A percentile compares a stretch with the other conserved stretches of the same genome.
phyloP scores from a whole-genome alignment of 148 eudicot genomes.

The Arbutus unedo region DNA sequence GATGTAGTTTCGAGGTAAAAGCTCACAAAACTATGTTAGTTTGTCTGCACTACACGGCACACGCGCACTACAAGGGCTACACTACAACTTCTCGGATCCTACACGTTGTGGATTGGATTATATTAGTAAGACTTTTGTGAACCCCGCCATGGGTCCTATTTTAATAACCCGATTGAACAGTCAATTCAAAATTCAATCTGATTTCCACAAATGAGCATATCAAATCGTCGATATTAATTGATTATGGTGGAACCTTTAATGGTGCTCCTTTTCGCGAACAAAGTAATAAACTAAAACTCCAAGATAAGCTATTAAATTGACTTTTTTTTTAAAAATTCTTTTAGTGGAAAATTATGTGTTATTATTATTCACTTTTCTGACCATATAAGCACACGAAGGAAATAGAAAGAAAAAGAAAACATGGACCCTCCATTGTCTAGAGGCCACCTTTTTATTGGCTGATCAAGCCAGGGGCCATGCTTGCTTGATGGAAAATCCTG shows the following conservation, averaged over 20 bases:
- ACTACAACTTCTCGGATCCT: too few species aligned
- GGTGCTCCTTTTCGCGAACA: background rate
- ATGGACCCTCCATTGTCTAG: constrained; percentile 31
- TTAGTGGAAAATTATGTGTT: constrained; percentile 16
- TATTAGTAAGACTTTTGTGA: too few species aligned
- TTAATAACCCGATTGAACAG: too few species aligned
- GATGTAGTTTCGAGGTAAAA: too few species aligned
- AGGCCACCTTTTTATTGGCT: constrained; percentile 33
- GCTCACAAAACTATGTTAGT: too few species aligned
- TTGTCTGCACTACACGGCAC: too few species aligned
- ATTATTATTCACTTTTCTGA: constrained; percentile 14
- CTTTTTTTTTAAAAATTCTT: constrained; percentile 22
- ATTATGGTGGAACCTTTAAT: too few species aligned
- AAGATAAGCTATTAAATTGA: constrained; percentile 23
- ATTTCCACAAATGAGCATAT: constrained; percentile 19
- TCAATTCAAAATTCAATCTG: too few species aligned
- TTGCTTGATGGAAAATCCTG: constrained; percentile 19
- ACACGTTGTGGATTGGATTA: too few species aligned
- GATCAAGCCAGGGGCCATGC: constrained; percentile 27
- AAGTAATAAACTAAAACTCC: constrained; percentile 4
- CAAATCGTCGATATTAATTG: background rate
- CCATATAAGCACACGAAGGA: constrained; percentile 8
- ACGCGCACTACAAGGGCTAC: too few species aligned
- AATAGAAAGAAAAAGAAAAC: background rate
- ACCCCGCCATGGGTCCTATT: too few species aligned